Evolutionary conservation across 2,329 filamentous ascomycete genomes (phyloP).

Genomic region (Coniella vitis): DNA sequence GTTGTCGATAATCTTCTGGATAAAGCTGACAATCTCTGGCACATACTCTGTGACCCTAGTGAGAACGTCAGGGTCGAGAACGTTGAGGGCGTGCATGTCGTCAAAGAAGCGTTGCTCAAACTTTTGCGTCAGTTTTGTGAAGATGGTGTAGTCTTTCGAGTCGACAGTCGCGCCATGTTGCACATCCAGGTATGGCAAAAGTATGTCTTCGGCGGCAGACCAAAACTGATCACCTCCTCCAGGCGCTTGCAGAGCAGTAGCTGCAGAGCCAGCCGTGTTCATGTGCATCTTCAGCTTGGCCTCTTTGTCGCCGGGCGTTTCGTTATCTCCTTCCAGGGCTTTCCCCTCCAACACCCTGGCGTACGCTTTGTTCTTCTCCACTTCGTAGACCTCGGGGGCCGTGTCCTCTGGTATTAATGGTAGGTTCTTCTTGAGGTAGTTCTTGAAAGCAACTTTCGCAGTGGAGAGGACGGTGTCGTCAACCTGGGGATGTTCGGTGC

Average conservation of each 20-base stretch:
- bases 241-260: constrained; percentile 37
- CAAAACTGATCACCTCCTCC: constrained; percentile 32
- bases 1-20: constrained; percentile 75
- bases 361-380: constrained; percentile 45
- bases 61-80: constrained; percentile 71
- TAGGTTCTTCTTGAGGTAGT: constrained; percentile 49
- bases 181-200: constrained; percentile 77
- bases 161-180: constrained; percentile 57
- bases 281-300: constrained; percentile 90
- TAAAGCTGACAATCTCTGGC: constrained; percentile 77
- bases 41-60: constrained; percentile 93
- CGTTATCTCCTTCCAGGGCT: constrained; percentile 45
- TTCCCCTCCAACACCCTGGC: constrained; percentile 45
- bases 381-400: constrained; percentile 38
- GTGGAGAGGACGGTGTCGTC: constrained; percentile 23
- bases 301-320: constrained; percentile 65
- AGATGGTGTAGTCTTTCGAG: constrained; percentile 62
- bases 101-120: constrained; percentile 85
- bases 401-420: constrained; percentile 40
- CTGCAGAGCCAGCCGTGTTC: constrained; percentile 50
- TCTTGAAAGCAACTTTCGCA: constrained; percentile 41
- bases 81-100: constrained; percentile 83
- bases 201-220: constrained; percentile 54
- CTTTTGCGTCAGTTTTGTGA: constrained; percentile 76
- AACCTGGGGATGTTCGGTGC: constrained; percentile 43